Evolutionary conservation across 2,329 filamentous ascomycete genomes (phyloP).

Genomic region (Aspergillus hortae): DNA sequence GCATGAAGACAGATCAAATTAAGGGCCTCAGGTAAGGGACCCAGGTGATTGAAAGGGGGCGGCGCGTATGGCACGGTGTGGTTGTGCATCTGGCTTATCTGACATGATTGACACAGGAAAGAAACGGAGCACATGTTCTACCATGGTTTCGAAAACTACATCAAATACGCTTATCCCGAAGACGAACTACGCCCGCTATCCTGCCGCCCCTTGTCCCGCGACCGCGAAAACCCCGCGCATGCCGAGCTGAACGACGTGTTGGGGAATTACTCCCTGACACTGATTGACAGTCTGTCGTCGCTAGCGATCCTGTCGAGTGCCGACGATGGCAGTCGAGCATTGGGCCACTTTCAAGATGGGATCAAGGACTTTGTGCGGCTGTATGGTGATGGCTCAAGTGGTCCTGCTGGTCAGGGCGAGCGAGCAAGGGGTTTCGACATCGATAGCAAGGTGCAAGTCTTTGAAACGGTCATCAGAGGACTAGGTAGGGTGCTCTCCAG

Average conservation of each 20-base stretch:
- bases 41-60: too few species aligned
- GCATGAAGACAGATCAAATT: conserved; percentile 34
- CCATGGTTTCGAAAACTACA: conserved; percentile 95
- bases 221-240: conserved; percentile 72
- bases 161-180: conserved; percentile 89
- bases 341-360: conserved; percentile 75
- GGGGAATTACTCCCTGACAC: conserved; percentile 92
- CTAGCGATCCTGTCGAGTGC: conserved; percentile 75
- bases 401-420: conserved; percentile 65
- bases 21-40: conserved; percentile 32
- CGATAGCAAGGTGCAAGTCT: conserved; percentile 97
- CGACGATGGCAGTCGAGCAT: conserved; percentile 57
- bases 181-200: conserved; percentile 88
- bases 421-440: conserved; percentile 82
- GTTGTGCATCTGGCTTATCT: too few species aligned
- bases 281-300: conserved; percentile 93
- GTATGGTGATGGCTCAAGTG: conserved; percentile 79
- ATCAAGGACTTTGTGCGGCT: conserved; percentile 71
- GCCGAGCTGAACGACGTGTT: conserved; percentile 91
- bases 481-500: conserved; percentile 34
- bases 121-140: conserved; percentile 75
- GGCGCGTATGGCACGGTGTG: too few species aligned
- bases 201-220: conserved; percentile 79
- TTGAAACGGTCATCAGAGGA: conserved; percentile 94
- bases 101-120: conserved; percentile 25